Evolutionary conservation across 495 filamentous ascomycete species (phyloP).

Genomic region (Talaromyces adpressus): DNA sequence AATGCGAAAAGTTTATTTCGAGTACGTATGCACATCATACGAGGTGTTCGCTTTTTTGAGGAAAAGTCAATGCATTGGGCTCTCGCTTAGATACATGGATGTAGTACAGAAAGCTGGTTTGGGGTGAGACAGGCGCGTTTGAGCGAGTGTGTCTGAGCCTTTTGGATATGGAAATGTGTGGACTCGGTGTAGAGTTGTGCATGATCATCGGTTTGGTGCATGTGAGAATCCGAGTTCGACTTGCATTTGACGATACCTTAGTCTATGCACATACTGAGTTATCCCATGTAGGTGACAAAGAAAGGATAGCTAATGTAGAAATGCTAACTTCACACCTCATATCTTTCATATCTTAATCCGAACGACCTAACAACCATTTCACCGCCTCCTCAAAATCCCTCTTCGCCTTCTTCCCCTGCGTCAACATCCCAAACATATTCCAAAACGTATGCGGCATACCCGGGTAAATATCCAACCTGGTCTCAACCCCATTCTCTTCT

Average conservation of each 20-base stretch:
- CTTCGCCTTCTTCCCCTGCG: constrained; percentile 10
- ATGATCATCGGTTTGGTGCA: too few relatives aligned
- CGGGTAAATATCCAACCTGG: constrained; percentile 32
- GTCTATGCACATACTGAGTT: too few relatives aligned
- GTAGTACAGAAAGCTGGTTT: background rate
- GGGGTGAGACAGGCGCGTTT: background rate
- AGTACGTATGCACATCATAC: background rate
- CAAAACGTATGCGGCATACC: constrained; percentile 37
- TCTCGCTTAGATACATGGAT: background rate
- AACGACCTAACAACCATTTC: constrained; percentile 15
- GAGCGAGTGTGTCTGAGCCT: background rate
- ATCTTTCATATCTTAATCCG: background rate
- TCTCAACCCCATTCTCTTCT: constrained; percentile 28
- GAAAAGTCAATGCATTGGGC: background rate
- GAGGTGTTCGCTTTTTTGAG: background rate
- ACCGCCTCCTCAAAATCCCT: constrained; percentile 11
- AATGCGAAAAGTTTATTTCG: background rate
- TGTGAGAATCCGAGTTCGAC: too few relatives aligned
- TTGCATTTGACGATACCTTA: too few relatives aligned
- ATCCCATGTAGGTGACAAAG: too few relatives aligned
- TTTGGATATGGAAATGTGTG: too few relatives aligned
- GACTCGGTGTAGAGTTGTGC: too few relatives aligned
- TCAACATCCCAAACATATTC: constrained; percentile 17
- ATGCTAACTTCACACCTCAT: too few relatives aligned
- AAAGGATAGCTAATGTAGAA: too few relatives aligned